Evolutionary conservation across 2,329 filamentous ascomycete genomes (phyloP), one percentile per base, ranked within the genome.

Genomic region (Botrytis aclada): DNA sequence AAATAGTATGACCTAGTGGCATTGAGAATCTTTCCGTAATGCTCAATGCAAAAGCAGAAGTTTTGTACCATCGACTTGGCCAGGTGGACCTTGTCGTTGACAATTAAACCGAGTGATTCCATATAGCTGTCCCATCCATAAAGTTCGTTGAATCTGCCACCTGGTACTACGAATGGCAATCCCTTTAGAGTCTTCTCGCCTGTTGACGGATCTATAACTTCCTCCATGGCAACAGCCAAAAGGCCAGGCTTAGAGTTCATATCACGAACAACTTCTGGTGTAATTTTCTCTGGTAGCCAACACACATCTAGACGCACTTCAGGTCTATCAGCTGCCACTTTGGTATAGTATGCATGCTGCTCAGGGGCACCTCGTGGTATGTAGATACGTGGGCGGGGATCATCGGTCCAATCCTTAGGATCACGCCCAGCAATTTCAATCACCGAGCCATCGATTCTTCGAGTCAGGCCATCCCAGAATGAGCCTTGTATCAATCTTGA

Each of bases 51-150:
- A 85, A 99, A 99, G 82, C 94, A 97, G 82, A 98, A 98, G 84
- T 99, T 97, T 78, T 89, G 86, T 69, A 98, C 95, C 94, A 99
- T 98, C 67, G 92, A 88, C 84, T 98, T 97, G 77, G 94, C 94
- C 72, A 98, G 85, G 79, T 98, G 90, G 34, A 94, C 90, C 74
- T 93, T 90, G 80, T 96, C 93, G 80, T 95, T 94, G 78, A 94
- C 89, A 74, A 98, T 85, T 73, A 99, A 87, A 29, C 96, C 96
- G 4, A 98, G 86, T 8, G 95, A 96, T 82, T 95, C 93, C 94
- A 99, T 98, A 85, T 98, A 99, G 81, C 94, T 98, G 83, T 99
- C 96, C 96, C 96, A 99, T 64, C 95, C 95, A 81, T 99, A 99
- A 34, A 99, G 84, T 82, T 99, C 96, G 83, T 99, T 99, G 89